Conservation (phyloP, 129 eudicot species). For the Chrysanthemum lavandulifolium region DNA sequence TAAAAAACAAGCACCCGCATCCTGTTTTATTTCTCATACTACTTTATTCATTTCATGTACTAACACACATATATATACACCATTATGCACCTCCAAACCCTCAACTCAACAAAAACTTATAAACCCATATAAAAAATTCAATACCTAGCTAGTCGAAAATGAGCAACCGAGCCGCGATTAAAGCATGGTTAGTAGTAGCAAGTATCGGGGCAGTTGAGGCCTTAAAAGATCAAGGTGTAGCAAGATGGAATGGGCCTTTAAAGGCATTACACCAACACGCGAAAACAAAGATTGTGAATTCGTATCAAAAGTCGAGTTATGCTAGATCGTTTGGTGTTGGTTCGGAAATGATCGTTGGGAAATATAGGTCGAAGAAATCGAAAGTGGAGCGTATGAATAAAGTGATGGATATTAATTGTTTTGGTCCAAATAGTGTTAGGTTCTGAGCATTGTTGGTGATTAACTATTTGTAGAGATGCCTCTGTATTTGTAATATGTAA, state of each 20-base stretch:
- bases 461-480: neutral
- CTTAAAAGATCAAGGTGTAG: constrained; percentile 65
- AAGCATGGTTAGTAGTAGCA: constrained; percentile 61
- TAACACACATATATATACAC: constrained; percentile 15
- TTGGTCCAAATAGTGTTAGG: constrained; percentile 61
- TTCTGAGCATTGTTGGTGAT: constrained; percentile 26
- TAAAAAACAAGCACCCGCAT: constrained; percentile 17
- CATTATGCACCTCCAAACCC: neutral
- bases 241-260: constrained; percentile 55
- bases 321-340: constrained; percentile 12
- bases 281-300: constrained; percentile 37
- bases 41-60: constrained; percentile 2
- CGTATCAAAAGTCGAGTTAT: constrained; percentile 19
- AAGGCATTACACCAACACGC: constrained; percentile 43
- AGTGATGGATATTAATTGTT: constrained; percentile 56
- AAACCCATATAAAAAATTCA: neutral
- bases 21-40: constrained; percentile 21
- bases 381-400: constrained; percentile 44
- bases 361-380: constrained; percentile 20
- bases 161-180: constrained; percentile 33
- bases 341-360: constrained; percentile 11
- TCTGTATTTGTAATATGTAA: constrained; percentile 23
- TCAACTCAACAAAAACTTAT: neutral
- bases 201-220: constrained; percentile 71
- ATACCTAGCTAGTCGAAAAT: constrained; percentile 4